A percentile compares a stretch with the other conserved stretches of the same genome.
These are phyloP conservation scores for Myriangium duriaei DNA, from an alignment of 2,329 filamentous ascomycete species.

Conservation along the genomic window DNA sequence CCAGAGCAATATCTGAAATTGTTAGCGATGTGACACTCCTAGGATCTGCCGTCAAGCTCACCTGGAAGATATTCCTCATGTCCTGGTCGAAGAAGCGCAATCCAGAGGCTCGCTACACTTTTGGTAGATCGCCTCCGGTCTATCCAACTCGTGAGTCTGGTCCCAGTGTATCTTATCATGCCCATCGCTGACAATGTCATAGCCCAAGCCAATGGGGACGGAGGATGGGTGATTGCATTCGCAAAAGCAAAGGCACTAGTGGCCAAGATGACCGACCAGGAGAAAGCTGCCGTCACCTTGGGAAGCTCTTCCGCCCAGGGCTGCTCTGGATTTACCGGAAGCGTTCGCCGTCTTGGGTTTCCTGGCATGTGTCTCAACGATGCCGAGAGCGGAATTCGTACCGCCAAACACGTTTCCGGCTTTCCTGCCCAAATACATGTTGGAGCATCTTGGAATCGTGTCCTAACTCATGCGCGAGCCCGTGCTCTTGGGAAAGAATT, in stretches of 20 bases:
- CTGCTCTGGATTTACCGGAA: conserved; percentile 26
- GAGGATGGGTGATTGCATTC: conserved; percentile 23
- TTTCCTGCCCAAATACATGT: conserved; percentile 32
- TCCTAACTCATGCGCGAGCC: conserved; percentile 34
- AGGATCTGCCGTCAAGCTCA: too few species aligned
- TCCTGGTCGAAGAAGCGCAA: conserved; percentile 6
- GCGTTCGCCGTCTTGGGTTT: conserved; percentile 25
- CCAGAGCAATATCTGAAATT: too few species aligned
- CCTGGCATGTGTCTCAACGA: conserved; percentile 31
- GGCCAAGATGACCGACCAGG: conserved; percentile 23
- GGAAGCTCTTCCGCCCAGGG: conserved; percentile 21
- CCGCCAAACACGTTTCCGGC: conserved; percentile 30
- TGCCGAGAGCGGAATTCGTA: conserved; percentile 31
- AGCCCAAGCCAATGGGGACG: conserved; percentile 21
- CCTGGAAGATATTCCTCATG: too few species aligned
- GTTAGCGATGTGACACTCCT: too few species aligned
- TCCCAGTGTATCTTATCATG: not conserved
- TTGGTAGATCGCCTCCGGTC: conserved; percentile 19
- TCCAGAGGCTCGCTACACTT: conserved; percentile 11
- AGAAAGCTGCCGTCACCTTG: conserved; percentile 27
- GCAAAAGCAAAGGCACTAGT: conserved; percentile 21
- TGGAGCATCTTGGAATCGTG: conserved; percentile 35
- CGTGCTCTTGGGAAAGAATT: conserved; percentile 46
- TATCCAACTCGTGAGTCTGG: conserved; percentile 19
- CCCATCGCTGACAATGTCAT: conserved; percentile 4